Conservation (phyloP, 805 yeast genomes). For the Suhomyces sp. region DNA sequence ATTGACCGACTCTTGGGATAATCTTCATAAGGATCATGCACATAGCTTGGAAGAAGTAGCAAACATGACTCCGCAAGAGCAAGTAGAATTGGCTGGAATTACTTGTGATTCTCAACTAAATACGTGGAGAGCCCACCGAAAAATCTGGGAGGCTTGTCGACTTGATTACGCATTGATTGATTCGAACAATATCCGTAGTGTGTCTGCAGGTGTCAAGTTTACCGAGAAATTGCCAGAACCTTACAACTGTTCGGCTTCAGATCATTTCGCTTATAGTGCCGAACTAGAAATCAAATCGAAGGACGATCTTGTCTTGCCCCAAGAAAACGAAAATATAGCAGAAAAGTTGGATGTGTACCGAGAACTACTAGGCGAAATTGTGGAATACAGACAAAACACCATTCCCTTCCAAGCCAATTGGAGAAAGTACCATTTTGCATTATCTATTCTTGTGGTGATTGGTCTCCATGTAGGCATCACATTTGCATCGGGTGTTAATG, state of each 20-base stretch:
- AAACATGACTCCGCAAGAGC: conserved; percentile 40
- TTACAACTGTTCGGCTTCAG: conserved; percentile 65
- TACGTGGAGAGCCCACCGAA: conserved; percentile 70
- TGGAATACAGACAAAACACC: conserved; percentile 46
- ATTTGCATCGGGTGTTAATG: conserved; percentile 53
- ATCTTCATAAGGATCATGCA: conserved; percentile 40
- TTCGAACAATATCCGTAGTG: conserved; percentile 46
- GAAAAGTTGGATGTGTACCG: conserved; percentile 36
- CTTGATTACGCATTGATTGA: conserved; percentile 88
- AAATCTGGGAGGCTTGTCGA: conserved; percentile 72
- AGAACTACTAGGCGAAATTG: conserved; percentile 26
- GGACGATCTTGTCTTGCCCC: conserved; percentile 3
- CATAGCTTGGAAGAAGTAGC: conserved; percentile 20
- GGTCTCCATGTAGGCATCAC: conserved; percentile 55
- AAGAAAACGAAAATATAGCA: conserved; percentile 7
- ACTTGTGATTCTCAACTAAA: conserved; percentile 88
- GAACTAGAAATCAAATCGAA: conserved; percentile 19
- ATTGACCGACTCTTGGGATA: conserved; percentile 80
- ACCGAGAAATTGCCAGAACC: conserved; percentile 63
- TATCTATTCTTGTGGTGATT: conserved; percentile 44
- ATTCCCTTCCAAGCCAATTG: conserved; percentile 60
- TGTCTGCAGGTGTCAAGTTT: conserved; percentile 68
- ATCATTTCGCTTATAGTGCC: conserved; percentile 81
- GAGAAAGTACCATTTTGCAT: conserved; percentile 62
- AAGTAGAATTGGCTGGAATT: conserved; percentile 70